Evolutionary conservation across 345 rosid species (phyloP).

Genomic region (Euphorbia peplus): DNA sequence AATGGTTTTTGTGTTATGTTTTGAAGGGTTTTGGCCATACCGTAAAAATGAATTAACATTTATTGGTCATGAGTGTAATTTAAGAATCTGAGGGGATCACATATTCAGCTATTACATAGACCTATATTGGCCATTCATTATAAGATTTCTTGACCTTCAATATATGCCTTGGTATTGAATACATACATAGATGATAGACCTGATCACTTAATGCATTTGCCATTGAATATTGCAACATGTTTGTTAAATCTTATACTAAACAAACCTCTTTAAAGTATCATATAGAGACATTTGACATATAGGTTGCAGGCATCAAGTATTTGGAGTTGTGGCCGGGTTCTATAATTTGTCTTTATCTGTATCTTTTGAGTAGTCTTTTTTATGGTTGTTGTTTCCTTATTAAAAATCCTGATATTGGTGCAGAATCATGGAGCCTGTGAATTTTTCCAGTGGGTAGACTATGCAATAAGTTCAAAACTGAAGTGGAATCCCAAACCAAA

Average conservation of each 20-base stretch:
- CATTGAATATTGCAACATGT: no score
- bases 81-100: neutral
- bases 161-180: no score
- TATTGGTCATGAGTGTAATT: no score
- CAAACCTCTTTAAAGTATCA: no score
- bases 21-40: no score
- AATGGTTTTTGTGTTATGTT: no score
- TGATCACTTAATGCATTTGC: no score
- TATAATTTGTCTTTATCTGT: neutral
- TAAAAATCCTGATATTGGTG: slow-evolving; percentile 13
- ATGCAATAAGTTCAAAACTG: neutral
- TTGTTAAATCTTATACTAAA: no score
- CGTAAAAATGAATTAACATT: no score
- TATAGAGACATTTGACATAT: neutral
- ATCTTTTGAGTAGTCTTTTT: neutral
- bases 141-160: no score
- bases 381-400: slow-evolving; percentile 8
- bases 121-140: neutral
- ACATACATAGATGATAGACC: no score
- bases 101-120: neutral
- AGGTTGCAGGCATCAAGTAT: neutral
- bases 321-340: neutral
- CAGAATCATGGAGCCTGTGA: slow-evolving; percentile 50
- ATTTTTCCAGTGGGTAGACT: slow-evolving; percentile 34
- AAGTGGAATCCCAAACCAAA: slow-evolving; percentile 2